phyloP scores from a whole-genome alignment of 2,329 filamentous ascomycete species.

The Cadophora luteo-olivacea region DNA sequence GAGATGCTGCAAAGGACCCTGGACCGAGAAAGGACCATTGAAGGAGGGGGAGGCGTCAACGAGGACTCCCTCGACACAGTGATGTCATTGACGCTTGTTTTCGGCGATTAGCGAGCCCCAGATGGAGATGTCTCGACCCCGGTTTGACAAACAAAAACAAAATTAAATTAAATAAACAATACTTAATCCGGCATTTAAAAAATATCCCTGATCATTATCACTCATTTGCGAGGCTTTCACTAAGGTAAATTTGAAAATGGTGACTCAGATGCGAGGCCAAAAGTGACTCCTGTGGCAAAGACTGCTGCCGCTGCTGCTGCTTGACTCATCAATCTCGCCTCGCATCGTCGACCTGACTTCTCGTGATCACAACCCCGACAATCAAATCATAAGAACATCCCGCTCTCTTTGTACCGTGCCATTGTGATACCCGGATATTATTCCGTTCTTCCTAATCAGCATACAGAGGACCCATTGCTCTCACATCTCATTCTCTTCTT shows the following conservation, averaged over 20 bases:
- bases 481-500: neutral
- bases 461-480: neutral
- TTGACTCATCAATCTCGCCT: slow-evolving; percentile 19
- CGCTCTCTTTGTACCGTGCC: neutral
- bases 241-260: neutral
- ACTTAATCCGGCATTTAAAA: neutral
- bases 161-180: slow-evolving; percentile 1
- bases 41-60: neutral
- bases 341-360: neutral
- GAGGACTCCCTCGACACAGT: neutral
- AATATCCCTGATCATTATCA: neutral
- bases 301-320: neutral
- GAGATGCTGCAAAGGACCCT: neutral
- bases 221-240: neutral
- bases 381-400: slow-evolving; percentile 12
- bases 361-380: neutral
- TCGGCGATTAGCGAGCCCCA: neutral
- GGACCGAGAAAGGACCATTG: neutral
- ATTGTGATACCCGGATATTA: slow-evolving; percentile 7
- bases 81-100: slow-evolving; percentile 13
- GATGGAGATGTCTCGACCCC: neutral
- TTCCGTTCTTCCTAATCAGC: slow-evolving; percentile 6
- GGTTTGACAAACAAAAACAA: neutral
- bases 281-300: slow-evolving; percentile 14
- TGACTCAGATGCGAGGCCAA: slow-evolving; percentile 18